A percentile compares a stretch with the other conserved stretches of the same genome.
phyloP scores from a whole-genome alignment of 2,329 filamentous ascomycete species.

The Diaporthe destruens region DNA sequence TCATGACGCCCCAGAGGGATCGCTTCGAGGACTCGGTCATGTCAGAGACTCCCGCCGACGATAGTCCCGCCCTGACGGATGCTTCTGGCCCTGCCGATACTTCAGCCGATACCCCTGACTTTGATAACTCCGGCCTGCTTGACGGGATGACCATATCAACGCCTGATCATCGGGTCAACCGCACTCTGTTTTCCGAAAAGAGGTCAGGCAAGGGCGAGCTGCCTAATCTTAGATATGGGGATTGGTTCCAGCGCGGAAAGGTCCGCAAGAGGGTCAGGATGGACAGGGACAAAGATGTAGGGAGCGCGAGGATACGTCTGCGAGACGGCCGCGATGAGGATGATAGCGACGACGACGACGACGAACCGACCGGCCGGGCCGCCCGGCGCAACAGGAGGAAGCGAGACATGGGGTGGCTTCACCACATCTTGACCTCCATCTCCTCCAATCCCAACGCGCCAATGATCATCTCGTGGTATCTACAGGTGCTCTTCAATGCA shows the following conservation, averaged over 20 bases:
- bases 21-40: conserved; percentile 65
- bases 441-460: conserved; percentile 71
- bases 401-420: conserved; percentile 53
- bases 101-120: conserved; percentile 51
- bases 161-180: conserved; percentile 52
- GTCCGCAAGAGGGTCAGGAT: conserved; percentile 68
- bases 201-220: conserved; percentile 76
- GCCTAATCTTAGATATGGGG: conserved; percentile 54
- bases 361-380: conserved; percentile 44
- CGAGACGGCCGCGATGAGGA: conserved; percentile 62
- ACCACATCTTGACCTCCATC: conserved; percentile 62
- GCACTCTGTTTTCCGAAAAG: conserved; percentile 45
- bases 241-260: conserved; percentile 57
- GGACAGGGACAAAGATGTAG: conserved; percentile 64
- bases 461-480: conserved; percentile 70
- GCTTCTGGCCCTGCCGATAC: conserved; percentile 63
- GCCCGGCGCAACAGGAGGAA: conserved; percentile 47
- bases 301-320: conserved; percentile 61
- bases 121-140: conserved; percentile 54
- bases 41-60: conserved; percentile 70
- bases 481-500: conserved; percentile 73
- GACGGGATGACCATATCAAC: conserved; percentile 31
- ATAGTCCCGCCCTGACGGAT: conserved; percentile 71
- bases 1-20: conserved; percentile 68
- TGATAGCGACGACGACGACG: conserved; percentile 57